Evolutionary conservation across 306 rosid genomes (phyloP).

Genomic region (Cicer chorassanicum): DNA sequence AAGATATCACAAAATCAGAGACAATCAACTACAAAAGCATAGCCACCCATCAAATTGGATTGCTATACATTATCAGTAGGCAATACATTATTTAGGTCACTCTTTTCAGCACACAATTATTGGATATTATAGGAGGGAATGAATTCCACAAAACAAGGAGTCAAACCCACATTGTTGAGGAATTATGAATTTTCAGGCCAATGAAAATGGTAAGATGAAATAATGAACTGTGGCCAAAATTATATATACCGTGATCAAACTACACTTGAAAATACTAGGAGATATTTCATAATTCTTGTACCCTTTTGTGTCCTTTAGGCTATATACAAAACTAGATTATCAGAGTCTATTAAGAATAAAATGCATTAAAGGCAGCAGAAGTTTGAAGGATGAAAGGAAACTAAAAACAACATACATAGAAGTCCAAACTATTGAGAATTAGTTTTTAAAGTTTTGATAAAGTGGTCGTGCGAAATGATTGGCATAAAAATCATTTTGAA

Average conservation of each 20-base stretch:
- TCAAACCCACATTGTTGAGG: background rate
- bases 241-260: background rate
- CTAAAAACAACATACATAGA: background rate
- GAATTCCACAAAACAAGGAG: background rate
- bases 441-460: constrained; percentile 9
- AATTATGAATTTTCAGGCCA: too few relatives aligned
- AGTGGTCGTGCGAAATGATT: background rate
- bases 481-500: constrained; percentile 1
- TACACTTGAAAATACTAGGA: background rate
- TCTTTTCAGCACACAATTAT: background rate
- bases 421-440: background rate
- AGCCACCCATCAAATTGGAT: background rate
- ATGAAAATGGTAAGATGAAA: background rate
- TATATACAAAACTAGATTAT: background rate
- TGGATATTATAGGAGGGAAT: background rate
- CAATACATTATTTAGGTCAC: background rate
- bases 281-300: constrained; percentile 3
- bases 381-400: constrained; percentile 12
- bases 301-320: background rate
- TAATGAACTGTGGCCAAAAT: background rate
- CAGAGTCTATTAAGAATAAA: background rate
- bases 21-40: background rate
- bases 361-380: background rate
- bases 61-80: background rate
- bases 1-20: background rate